A percentile compares a stretch with the other conserved stretches of the same genome.
These are phyloP conservation scores for Aspergillus ellipticus DNA, from an alignment of 495 filamentous ascomycete genomes.

Conservation along the genomic window DNA sequence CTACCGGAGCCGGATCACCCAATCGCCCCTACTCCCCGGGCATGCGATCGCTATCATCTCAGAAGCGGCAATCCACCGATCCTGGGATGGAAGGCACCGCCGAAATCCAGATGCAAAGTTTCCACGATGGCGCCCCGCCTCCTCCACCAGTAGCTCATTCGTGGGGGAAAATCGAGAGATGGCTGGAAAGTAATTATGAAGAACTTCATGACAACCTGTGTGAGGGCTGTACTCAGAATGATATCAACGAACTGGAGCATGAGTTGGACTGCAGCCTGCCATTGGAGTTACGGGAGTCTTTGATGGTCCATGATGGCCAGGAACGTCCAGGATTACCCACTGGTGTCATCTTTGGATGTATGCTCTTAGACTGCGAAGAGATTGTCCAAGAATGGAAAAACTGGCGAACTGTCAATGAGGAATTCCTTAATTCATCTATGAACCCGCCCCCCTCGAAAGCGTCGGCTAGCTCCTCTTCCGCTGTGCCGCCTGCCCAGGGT, in stretches of 20 bases:
- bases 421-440: conserved; percentile 64
- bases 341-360: conserved; percentile 86
- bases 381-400: conserved; percentile 98
- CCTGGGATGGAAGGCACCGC: conserved; percentile 61
- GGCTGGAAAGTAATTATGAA: conserved; percentile 91
- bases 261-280: conserved; percentile 93
- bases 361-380: conserved; percentile 97
- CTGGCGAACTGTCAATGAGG: conserved; percentile 88
- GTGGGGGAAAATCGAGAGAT: conserved; percentile 89
- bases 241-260: conserved; percentile 95
- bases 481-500: conserved; percentile 49
- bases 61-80: conserved; percentile 53
- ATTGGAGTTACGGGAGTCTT: conserved; percentile 87
- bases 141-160: conserved; percentile 83
- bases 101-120: conserved; percentile 96
- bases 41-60: conserved; percentile 68
- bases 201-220: conserved; percentile 91
- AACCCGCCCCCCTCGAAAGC: conserved; percentile 59
- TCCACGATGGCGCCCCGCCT: conserved; percentile 85
- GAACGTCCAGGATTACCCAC: conserved; percentile 89
- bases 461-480: conserved; percentile 59
- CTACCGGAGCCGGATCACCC: conserved; percentile 52
- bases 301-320: conserved; percentile 90
- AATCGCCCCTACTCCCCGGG: conserved; percentile 81
- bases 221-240: conserved; percentile 87